These are phyloP conservation scores for Pterocarpus macrocarpus DNA, from an alignment of 306 rosid genomes.

Conservation along the genomic window DNA sequence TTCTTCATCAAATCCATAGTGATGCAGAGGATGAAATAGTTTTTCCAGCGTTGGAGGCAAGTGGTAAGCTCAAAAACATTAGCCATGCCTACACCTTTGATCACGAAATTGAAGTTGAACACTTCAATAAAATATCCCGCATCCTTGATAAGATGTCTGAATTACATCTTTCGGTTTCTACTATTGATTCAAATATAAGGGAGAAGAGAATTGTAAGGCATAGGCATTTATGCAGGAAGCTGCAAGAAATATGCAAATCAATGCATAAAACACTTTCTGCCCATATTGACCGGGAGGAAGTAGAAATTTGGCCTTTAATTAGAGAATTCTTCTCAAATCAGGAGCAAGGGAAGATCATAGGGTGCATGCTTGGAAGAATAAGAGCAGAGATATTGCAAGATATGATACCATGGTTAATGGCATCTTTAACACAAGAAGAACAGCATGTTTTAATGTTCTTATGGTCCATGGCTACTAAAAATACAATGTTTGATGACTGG, in stretches of 20 bases:
- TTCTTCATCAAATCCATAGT: constrained; percentile 81
- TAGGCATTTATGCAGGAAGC: constrained; percentile 64
- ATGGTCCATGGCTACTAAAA: constrained; percentile 80
- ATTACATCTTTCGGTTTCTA: constrained; percentile 60
- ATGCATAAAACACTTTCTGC: constrained; percentile 64
- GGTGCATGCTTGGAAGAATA: constrained; percentile 91
- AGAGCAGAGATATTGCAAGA: constrained; percentile 80
- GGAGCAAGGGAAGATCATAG: constrained; percentile 82
- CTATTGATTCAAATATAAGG: constrained; percentile 47
- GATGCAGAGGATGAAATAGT: constrained; percentile 95
- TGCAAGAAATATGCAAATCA: constrained; percentile 80
- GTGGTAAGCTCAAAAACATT: constrained; percentile 75
- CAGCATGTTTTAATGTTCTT: constrained; percentile 77
- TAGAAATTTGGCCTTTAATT: constrained; percentile 82
- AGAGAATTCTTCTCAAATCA: constrained; percentile 73
- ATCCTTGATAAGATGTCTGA: constrained; percentile 72
- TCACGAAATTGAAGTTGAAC: constrained; percentile 77
- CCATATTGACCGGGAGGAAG: constrained; percentile 82
- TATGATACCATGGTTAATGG: constrained; percentile 95
- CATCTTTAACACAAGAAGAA: constrained; percentile 79
- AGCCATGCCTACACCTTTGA: constrained; percentile 88
- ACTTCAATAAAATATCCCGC: constrained; percentile 64
- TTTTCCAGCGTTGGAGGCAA: constrained; percentile 96
- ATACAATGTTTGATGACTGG: constrained; percentile 96
- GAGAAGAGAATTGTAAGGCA: constrained; percentile 58